These are phyloP conservation scores for Coemansia sp. DNA, from an alignment of 192 early-diverging fungal species.

Conservation along the genomic window DNA sequence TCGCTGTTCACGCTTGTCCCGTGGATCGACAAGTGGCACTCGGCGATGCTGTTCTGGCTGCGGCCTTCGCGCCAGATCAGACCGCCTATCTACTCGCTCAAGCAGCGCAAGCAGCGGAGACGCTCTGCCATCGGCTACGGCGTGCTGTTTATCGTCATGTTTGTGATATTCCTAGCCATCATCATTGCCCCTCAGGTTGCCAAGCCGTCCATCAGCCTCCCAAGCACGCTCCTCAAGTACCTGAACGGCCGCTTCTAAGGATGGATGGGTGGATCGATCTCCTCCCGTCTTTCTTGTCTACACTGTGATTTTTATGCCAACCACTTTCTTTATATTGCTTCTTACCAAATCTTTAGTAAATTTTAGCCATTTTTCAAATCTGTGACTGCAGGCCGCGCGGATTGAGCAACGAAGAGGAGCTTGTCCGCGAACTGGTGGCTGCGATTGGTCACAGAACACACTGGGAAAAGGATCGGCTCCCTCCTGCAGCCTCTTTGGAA, in stretches of 20 bases:
- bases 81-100: conserved; percentile 70
- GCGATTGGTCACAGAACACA: too few species aligned
- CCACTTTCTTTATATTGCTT: background rate
- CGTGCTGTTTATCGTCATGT: conserved; percentile 63
- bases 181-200: conserved; percentile 64
- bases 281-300: background rate
- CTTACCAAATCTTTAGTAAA: background rate
- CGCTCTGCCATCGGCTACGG: conserved; percentile 69
- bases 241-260: conserved; percentile 53
- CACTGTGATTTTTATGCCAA: conserved; percentile 9
- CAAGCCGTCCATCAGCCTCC: conserved; percentile 37
- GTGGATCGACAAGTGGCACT: conserved; percentile 72
- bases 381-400: too few species aligned
- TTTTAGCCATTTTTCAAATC: background rate
- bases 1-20: conserved; percentile 71
- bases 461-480: background rate
- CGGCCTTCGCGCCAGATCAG: conserved; percentile 78
- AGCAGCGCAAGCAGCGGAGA: conserved; percentile 61
- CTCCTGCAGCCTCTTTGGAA: background rate
- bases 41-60: conserved; percentile 81
- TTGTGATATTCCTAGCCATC: conserved; percentile 64
- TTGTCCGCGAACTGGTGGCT: too few species aligned
- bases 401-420: too few species aligned
- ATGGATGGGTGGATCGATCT: background rate
- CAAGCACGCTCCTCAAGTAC: conserved; percentile 37